Base-by-base conservation (phyloP, 345 rosid genomes). In the Ricinus communis region DNA sequence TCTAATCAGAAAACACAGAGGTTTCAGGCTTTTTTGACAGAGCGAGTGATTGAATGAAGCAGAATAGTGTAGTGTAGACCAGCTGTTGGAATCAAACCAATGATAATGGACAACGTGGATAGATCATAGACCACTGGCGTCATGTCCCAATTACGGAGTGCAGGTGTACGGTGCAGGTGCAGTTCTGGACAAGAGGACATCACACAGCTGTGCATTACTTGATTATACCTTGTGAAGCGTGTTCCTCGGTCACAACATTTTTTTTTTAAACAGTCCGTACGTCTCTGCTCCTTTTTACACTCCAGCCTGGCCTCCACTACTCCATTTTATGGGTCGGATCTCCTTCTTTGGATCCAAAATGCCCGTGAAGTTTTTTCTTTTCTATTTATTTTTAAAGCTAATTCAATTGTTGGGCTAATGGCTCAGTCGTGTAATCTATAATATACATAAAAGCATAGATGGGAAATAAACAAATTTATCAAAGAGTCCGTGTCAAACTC, bases 231-330 rank as follows among this genome's bases (percentile, higher is more conserved):
- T 52, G 79, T 71, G 71, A 76, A 76, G 13, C 68, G 81, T 74
- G 76, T 70, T 65, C 74, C 71, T 69, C 77, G 79, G 62, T 30
- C 31, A 63, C 55, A 19, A 62, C 79, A 58, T 1, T 28, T 38
- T 27, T 1, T 28, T 38, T 27, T 36, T 55, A 2, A 28, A 38
- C 71, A 41, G 69, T 40, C 79, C 83, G 72, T 71, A 74, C 81
- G 10, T 47, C 5, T 6, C 52, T 1, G 11, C 4, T 1, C 16
- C 24, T 9, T 1, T 18, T n/a, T 31, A 31, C 47, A 0, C 36
- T 45, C 79, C 82, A 70, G 69, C 59, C 80, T 79, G 81, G 74
- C 69, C 12, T 59, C 77, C 69, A 62, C 75, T 47, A 0, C 18
- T 3, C 3, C 0, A 7, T 16, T 41, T 22, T 25, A 21, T 27